These are phyloP conservation scores for Imleria badia DNA, from an alignment of 768 basidiomycete genomes.

Conservation along the genomic window DNA sequence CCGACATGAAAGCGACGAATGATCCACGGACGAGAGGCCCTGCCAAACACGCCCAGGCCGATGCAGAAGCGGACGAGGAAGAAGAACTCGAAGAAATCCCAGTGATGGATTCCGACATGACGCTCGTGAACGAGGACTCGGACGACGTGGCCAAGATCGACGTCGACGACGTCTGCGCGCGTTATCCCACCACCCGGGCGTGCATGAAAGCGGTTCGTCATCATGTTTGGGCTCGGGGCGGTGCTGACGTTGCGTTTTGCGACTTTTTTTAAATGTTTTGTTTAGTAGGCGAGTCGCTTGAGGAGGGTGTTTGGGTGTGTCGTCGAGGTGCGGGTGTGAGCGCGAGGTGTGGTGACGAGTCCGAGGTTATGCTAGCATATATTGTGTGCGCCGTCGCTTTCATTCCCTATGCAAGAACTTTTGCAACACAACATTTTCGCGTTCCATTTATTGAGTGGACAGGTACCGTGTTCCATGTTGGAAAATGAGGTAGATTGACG, in stretches of 20 bases:
- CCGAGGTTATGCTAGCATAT: no score
- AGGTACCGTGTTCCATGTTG: no score
- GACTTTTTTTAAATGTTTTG: no score
- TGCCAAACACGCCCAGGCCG: not conserved
- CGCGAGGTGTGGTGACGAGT: not conserved
- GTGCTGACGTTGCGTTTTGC: constrained; percentile 9
- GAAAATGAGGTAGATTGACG: no score
- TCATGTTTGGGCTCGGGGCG: no score
- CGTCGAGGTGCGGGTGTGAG: constrained; percentile 17
- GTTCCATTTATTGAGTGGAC: no score
- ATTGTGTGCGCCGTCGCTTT: no score
- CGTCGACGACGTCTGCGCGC: constrained; percentile 17
- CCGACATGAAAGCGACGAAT: not conserved
- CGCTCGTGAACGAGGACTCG: constrained; percentile 29
- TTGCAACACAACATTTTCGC: no score
- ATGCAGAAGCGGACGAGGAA: not conserved
- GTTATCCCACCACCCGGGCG: constrained; percentile 19
- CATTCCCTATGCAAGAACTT: no score
- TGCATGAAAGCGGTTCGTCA: constrained; percentile 27
- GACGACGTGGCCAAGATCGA: constrained; percentile 10
- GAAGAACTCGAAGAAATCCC: constrained; percentile 2
- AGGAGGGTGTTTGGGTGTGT: constrained; percentile 9
- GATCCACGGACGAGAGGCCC: not conserved
- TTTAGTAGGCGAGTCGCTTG: constrained; percentile 15
- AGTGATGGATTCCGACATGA: constrained; percentile 26